A percentile compares a stretch with the other conserved stretches of the same genome.
Conservation (phyloP, 176 grass and related monocot genomes). For the Sorghum bicolor region Sorghum_bicolor_NCBIv3 NC_012870.2:73308001-73308500, state of each 20-base stretch:
- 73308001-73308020: slow-evolving; percentile 27
- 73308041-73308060: slow-evolving; percentile 22
- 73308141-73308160: slow-evolving; percentile 67
- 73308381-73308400: slow-evolving; percentile 22
- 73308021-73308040: slow-evolving; percentile 11
- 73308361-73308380: slow-evolving; percentile 32
- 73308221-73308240: slow-evolving; percentile 27
- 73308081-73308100: slow-evolving; percentile 27
- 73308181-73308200: slow-evolving; percentile 71
- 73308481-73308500: slow-evolving; percentile 23
- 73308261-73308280: neutral
- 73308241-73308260: slow-evolving; percentile 23
- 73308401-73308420: slow-evolving; percentile 71
- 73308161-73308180: slow-evolving; percentile 72
- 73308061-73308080: slow-evolving; percentile 24
- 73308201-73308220: slow-evolving; percentile 65
- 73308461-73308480: slow-evolving; percentile 80
- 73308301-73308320: neutral
- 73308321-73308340: slow-evolving; percentile 8
- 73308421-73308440: slow-evolving; percentile 87
- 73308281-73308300: neutral
- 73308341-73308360: slow-evolving; percentile 43
- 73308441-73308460: slow-evolving; percentile 87
- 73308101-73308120: slow-evolving; percentile 25
- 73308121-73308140: slow-evolving; percentile 95